Base-by-base conservation (phyloP, 805 yeast species). In the Candida argentea region DNA sequence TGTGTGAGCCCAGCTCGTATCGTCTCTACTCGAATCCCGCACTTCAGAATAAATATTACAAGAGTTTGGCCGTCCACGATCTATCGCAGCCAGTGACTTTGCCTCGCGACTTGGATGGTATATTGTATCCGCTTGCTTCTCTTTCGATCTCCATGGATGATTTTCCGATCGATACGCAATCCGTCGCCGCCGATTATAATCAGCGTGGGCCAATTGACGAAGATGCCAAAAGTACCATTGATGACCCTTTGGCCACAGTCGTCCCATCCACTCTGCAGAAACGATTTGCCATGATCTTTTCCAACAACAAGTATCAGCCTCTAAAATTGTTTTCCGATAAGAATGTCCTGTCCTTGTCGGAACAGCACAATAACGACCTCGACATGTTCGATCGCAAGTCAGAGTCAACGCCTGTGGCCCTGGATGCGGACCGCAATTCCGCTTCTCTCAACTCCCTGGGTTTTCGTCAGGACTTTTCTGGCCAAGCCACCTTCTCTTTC, bases 51-150 rank as follows among this genome's bases (percentile, higher is more conserved):
- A 34, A 28, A 3, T 38, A 26, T 36, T 23, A 32, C 12, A 13
- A 31, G 9, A 29, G 29, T 18, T 30, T 30, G 14, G 20, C 13
- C 14, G 18, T 24, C 8, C 16, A 24, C 10, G 28, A 24, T 9
- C 16, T 30, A 3, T 18, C 20, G 2, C 23, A 15, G 10, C 55
- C 55, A 5, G 33, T 38, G 6, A 51, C 60, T 0, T 37, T 55
- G 14, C 59, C 61, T 2, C 29, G 16, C 9, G 38, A 41, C 13
- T 14, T 55, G 3, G 46, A 47, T 0, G 59, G 57, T 1, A 33
- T 55, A 4, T 34, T 54, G 13, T 52, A 52, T 26, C 61, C 61
- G 5, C 21, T 35, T 9, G 36, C 38, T n/a, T 41, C 40, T 8
- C 27, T 40, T 17, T 42, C 41, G 22, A 23, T 33, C 18, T 32